These are phyloP conservation scores for Mortierella alpina DNA, from an alignment of 192 early-diverging fungal species.

Conservation along the genomic window DNA sequence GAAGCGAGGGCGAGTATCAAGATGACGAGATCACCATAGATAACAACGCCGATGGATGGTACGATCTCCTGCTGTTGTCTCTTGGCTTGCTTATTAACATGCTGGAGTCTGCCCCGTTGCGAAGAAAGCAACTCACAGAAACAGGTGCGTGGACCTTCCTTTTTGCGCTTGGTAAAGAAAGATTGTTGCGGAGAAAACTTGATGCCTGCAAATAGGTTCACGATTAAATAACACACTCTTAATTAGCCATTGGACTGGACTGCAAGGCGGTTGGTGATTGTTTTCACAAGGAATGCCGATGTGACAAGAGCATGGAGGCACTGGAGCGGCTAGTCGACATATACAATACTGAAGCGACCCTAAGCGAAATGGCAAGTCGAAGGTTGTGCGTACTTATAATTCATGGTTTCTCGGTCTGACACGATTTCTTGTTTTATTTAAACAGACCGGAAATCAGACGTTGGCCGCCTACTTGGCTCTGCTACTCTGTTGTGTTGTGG, in stretches of 20 bases:
- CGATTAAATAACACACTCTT: background rate
- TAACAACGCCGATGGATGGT: conserved; percentile 42
- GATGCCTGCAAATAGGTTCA: background rate
- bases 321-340: conserved; percentile 42
- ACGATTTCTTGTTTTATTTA: background rate
- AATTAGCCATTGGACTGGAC: conserved; percentile 37
- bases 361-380: conserved; percentile 35
- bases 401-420: background rate
- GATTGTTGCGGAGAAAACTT: too few species aligned
- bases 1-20: background rate
- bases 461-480: conserved; percentile 41
- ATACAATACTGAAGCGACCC: conserved; percentile 35
- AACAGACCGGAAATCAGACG: conserved; percentile 38
- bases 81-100: conserved; percentile 50
- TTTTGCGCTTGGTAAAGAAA: background rate
- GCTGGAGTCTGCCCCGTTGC: conserved; percentile 19
- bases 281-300: conserved; percentile 29
- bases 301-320: conserved; percentile 28
- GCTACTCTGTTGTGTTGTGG: conserved; percentile 24
- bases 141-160: conserved; percentile 11
- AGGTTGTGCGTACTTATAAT: background rate
- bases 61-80: conserved; percentile 38
- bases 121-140: conserved; percentile 21
- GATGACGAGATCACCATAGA: conserved; percentile 6
- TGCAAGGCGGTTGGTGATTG: conserved; percentile 37